Conservation (phyloP, 202 grass and related monocot genomes). For the Dendrocalamus latiflorus region DNA sequence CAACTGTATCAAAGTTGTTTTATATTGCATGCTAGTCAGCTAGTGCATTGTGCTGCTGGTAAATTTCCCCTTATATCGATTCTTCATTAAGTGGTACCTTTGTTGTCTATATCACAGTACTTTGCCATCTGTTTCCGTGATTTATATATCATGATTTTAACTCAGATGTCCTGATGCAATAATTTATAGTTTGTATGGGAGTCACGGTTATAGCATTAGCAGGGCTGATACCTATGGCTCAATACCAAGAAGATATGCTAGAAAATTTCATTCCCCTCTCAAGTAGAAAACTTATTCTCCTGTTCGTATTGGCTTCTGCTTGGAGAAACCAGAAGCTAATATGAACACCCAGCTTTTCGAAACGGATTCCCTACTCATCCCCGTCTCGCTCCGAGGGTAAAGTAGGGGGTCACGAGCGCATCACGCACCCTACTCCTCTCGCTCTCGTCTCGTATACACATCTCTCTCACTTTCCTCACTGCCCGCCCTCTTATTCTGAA, state of each 20-base stretch:
- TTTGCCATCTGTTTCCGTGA: neutral
- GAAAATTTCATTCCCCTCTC: neutral
- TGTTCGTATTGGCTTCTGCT: too few species aligned
- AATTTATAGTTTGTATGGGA: neutral
- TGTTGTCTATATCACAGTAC: neutral
- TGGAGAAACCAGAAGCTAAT: too few species aligned
- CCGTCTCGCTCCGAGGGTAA: too few species aligned
- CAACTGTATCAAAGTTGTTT: neutral
- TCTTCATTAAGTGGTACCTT: neutral
- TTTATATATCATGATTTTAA: neutral
- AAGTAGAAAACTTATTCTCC: neutral
- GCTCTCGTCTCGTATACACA: too few species aligned
- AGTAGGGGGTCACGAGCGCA: too few species aligned
- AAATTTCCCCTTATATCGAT: neutral
- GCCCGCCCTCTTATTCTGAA: too few species aligned
- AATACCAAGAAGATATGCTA: neutral
- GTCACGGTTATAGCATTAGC: neutral
- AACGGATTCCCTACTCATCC: too few species aligned
- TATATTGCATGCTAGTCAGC: conserved; percentile 2
- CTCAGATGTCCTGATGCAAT: conserved; percentile 3
- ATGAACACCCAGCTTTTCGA: too few species aligned
- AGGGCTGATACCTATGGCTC: conserved; percentile 5
- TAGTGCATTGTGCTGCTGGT: conserved; percentile 3
- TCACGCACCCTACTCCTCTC: too few species aligned
- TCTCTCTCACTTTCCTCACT: too few species aligned